These are phyloP conservation scores for Sclerotinia minor DNA, from an alignment of 2,329 filamentous ascomycete genomes.

Conservation along the genomic window DNA sequence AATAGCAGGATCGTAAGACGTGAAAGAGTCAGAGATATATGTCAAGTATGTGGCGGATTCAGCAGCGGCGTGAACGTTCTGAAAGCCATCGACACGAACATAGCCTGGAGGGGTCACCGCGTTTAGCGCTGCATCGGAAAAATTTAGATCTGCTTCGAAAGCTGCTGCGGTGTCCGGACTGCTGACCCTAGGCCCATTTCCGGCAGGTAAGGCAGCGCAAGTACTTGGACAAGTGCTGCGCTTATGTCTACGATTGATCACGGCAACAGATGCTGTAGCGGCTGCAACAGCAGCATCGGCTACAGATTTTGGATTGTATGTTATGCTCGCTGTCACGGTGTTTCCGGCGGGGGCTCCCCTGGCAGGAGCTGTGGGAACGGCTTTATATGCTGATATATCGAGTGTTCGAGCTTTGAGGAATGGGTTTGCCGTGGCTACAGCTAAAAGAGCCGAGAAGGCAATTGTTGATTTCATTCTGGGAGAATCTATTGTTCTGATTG, in stretches of 20 bases:
- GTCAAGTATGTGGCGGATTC: constrained; percentile 22
- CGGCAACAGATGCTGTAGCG: background rate
- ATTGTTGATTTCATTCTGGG: constrained; percentile 15
- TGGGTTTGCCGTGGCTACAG: background rate
- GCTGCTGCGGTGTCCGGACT: constrained; percentile 15
- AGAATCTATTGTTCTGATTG: background rate
- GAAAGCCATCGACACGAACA: constrained; percentile 10
- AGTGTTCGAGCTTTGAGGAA: constrained; percentile 21
- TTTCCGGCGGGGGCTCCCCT: constrained; percentile 21
- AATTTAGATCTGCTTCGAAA: constrained; percentile 5
- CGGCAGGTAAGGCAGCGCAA: constrained; percentile 12
- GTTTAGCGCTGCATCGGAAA: constrained; percentile 14
- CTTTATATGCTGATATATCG: constrained; percentile 22
- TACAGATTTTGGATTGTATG: constrained; percentile 20
- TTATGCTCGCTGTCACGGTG: constrained; percentile 4
- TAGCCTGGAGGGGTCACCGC: constrained; percentile 16
- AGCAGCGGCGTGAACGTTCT: constrained; percentile 14
- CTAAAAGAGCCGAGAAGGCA: constrained; percentile 1
- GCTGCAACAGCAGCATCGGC: constrained; percentile 1
- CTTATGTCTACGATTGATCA: constrained; percentile 16
- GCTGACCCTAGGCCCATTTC: constrained; percentile 14
- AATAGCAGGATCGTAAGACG: constrained; percentile 23
- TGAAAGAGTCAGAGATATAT: constrained; percentile 22
- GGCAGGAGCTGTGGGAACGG: constrained; percentile 11
- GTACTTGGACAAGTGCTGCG: constrained; percentile 2